These are phyloP conservation scores for Nigrograna mackinnonii DNA, from an alignment of 2,329 filamentous ascomycete species.

Conservation along the genomic window DNA sequence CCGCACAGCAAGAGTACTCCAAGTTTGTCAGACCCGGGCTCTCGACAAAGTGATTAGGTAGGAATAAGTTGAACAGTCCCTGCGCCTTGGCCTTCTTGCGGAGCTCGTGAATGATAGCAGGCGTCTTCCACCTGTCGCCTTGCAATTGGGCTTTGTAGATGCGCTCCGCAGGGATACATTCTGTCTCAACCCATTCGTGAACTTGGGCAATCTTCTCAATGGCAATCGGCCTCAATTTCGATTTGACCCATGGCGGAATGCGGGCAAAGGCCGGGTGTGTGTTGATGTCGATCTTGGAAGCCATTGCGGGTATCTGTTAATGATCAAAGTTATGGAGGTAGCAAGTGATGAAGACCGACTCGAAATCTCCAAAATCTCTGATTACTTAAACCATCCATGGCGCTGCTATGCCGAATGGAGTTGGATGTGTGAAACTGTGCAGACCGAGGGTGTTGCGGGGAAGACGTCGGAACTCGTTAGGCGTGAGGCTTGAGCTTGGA, in stretches of 20 bases:
- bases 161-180: slow-evolving; percentile 49
- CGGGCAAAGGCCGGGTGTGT: slow-evolving; percentile 41
- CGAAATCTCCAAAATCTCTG: slow-evolving; percentile 5
- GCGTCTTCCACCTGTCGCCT: slow-evolving; percentile 41
- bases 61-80: slow-evolving; percentile 45
- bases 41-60: slow-evolving; percentile 46
- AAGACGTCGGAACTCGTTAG: slow-evolving; percentile 24
- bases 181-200: slow-evolving; percentile 48
- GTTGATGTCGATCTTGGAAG: slow-evolving; percentile 22
- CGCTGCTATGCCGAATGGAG: slow-evolving; percentile 15
- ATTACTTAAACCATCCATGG: slow-evolving; percentile 15
- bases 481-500: slow-evolving; percentile 19
- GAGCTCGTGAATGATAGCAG: slow-evolving; percentile 46
- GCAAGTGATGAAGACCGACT: slow-evolving; percentile 9
- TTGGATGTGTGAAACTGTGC: slow-evolving; percentile 5
- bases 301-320: slow-evolving; percentile 11
- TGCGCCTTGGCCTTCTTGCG: slow-evolving; percentile 46
- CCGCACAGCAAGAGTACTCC: slow-evolving; percentile 51
- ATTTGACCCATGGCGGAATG: slow-evolving; percentile 51
- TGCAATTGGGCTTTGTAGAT: slow-evolving; percentile 46
- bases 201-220: slow-evolving; percentile 48
- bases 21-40: slow-evolving; percentile 51
- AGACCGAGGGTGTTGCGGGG: slow-evolving; percentile 26
- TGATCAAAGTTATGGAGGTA: slow-evolving; percentile 8
- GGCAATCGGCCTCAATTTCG: slow-evolving; percentile 53